Conservation (phyloP, 129 eudicot genomes). For the Chrysanthemum seticuspe region DNA sequence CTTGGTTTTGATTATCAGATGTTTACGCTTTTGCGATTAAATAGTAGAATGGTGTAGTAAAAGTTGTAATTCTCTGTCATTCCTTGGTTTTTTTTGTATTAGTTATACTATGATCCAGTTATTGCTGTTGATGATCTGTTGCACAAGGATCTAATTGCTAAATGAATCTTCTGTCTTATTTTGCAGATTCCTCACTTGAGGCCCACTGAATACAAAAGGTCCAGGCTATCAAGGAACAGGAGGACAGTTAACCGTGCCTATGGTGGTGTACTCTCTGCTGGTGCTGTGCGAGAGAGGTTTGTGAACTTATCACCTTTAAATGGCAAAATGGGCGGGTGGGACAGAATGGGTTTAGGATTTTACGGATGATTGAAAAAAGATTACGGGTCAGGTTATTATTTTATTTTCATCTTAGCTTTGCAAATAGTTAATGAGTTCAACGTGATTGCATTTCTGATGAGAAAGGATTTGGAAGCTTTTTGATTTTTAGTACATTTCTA, state of each 20-base stretch:
- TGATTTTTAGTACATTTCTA: no score
- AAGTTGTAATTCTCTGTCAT: not conserved
- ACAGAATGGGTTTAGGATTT: not conserved
- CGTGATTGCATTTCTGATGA: no score
- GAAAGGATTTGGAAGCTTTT: no score
- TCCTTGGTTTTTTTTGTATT: not conserved
- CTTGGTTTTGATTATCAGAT: not conserved
- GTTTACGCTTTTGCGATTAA: not conserved
- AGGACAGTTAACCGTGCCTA: constrained; percentile 71
- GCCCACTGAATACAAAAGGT: constrained; percentile 62
- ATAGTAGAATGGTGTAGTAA: not conserved
- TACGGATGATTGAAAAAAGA: not conserved
- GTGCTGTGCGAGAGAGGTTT: constrained; percentile 69
- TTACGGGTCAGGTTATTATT: no score
- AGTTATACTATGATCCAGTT: not conserved
- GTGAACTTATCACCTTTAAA: not conserved
- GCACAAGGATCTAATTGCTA: not conserved
- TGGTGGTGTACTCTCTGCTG: constrained; percentile 68
- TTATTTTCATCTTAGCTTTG: no score
- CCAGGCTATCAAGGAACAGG: constrained; percentile 63
- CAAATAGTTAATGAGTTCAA: no score
- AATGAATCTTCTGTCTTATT: not conserved
- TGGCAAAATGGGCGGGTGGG: not conserved
- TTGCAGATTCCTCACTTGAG: constrained; percentile 68
- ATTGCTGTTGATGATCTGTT: not conserved